phyloP scores from a whole-genome alignment of 2,329 filamentous ascomycete species.

The Fusarium vanettenii region DNA sequence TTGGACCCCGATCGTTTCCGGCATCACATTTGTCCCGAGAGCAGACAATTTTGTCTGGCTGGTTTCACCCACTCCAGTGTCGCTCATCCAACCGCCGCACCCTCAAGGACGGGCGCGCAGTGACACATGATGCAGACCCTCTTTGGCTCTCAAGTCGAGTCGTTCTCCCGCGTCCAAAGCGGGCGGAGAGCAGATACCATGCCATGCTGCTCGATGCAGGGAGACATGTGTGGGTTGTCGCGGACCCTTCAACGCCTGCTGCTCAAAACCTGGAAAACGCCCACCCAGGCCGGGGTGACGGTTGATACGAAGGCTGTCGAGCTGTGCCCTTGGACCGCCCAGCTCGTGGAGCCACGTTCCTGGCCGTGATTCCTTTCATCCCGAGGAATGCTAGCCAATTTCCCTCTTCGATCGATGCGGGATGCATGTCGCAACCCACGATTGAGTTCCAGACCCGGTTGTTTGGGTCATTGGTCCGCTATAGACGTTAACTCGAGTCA shows the following conservation, averaged over 20 bases:
- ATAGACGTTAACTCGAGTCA: background rate
- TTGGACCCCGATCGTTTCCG: constrained; percentile 7
- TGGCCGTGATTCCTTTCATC: constrained; percentile 27
- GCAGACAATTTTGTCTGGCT: background rate
- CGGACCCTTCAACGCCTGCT: constrained; percentile 14
- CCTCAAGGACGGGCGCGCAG: background rate
- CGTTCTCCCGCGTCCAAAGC: constrained; percentile 16
- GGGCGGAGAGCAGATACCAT: constrained; percentile 14
- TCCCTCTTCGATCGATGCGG: constrained; percentile 17
- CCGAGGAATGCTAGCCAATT: constrained; percentile 41
- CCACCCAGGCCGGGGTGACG: constrained; percentile 5
- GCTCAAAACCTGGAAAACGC: constrained; percentile 1
- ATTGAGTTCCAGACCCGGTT: constrained; percentile 27
- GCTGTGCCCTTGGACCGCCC: background rate
- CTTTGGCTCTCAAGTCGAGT: background rate
- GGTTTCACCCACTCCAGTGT: background rate
- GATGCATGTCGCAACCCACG: constrained; percentile 25
- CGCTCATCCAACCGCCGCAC: background rate
- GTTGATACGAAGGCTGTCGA: constrained; percentile 6
- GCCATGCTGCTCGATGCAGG: constrained; percentile 34
- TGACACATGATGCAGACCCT: constrained; percentile 1
- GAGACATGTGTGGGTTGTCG: constrained; percentile 29
- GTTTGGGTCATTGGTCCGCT: constrained; percentile 21
- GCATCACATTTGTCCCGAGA: background rate
- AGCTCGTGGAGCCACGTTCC: constrained; percentile 27